A percentile compares a stretch with the other conserved stretches of the same genome.
Conservation (phyloP, 495 filamentous ascomycete genomes). For the Platismatia glauca region DNA sequence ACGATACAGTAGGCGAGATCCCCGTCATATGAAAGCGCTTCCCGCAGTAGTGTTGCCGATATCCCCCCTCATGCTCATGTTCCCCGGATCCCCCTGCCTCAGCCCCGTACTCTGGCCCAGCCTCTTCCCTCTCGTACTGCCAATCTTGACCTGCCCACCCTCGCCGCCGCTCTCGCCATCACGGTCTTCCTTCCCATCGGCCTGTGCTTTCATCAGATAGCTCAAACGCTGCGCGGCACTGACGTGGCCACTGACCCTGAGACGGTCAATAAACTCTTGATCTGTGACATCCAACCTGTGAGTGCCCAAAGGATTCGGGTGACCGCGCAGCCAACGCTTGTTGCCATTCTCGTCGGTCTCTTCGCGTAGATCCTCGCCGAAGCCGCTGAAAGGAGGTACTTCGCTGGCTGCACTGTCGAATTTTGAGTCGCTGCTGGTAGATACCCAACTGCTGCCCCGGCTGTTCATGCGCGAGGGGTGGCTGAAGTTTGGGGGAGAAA, state of each 20-base stretch:
- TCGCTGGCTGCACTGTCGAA: conserved; percentile 14
- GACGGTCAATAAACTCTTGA: conserved; percentile 10
- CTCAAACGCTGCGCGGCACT: conserved; percentile 14
- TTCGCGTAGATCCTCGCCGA: conserved; percentile 5
- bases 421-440: conserved; percentile 8
- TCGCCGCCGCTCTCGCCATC: neutral
- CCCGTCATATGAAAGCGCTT: conserved; percentile 9
- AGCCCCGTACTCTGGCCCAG: conserved; percentile 28
- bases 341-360: conserved; percentile 11
- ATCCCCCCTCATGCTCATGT: conserved; percentile 45
- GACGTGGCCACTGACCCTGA: conserved; percentile 3
- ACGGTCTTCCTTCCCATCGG: neutral
- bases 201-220: conserved; percentile 9
- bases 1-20: neutral
- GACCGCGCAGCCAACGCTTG: conserved; percentile 6
- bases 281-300: conserved; percentile 11
- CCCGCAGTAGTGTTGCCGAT: conserved; percentile 4
- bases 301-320: conserved; percentile 8
- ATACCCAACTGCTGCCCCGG: conserved; percentile 6
- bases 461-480: conserved; percentile 10
- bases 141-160: conserved; percentile 38
- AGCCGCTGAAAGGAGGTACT: neutral
- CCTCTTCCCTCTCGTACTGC: conserved; percentile 53
- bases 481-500: conserved; percentile 8
- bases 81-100: conserved; percentile 80